Evolutionary conservation across 352 stramenopile species (phyloP).

Genomic region (Pythium oligandrum): DNA sequence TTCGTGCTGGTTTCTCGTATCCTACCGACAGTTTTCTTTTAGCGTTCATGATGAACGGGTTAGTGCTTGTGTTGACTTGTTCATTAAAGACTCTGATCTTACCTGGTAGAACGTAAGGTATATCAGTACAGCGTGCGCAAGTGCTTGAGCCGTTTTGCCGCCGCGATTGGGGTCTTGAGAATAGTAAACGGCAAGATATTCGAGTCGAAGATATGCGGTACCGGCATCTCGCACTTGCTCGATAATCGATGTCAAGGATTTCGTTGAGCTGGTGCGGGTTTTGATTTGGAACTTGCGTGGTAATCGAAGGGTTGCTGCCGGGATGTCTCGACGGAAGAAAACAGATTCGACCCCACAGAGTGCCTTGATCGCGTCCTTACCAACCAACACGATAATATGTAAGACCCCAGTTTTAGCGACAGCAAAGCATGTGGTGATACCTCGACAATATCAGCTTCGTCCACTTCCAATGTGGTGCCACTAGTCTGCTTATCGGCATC

Average conservation of each 20-base stretch:
- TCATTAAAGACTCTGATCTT: background rate
- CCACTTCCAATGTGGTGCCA: conserved; percentile 26
- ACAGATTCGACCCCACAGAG: conserved; percentile 64
- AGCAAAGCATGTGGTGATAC: conserved; percentile 16
- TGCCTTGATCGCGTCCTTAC: conserved; percentile 49
- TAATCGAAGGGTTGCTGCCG: conserved; percentile 37
- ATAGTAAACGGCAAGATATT: conserved; percentile 58
- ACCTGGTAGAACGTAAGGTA: conserved; percentile 57
- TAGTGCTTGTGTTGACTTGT: too few species aligned
- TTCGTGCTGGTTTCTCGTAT: too few species aligned
- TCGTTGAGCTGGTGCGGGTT: conserved; percentile 31
- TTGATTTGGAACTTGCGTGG: conserved; percentile 37
- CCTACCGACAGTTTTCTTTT: too few species aligned
- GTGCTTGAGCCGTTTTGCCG: conserved; percentile 58
- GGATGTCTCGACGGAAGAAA: conserved; percentile 38
- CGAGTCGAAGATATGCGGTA: conserved; percentile 51
- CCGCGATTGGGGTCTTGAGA: conserved; percentile 52
- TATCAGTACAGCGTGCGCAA: conserved; percentile 41
- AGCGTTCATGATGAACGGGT: too few species aligned
- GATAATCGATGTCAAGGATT: conserved; percentile 35
- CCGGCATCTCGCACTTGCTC: conserved; percentile 56
- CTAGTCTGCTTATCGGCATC: background rate
- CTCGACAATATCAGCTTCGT: conserved; percentile 56
- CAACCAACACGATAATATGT: background rate
- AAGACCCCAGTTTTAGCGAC: too few species aligned